phyloP scores from a whole-genome alignment of 2,329 filamentous ascomycete genomes.

The Fusarium cicatricum region DNA sequence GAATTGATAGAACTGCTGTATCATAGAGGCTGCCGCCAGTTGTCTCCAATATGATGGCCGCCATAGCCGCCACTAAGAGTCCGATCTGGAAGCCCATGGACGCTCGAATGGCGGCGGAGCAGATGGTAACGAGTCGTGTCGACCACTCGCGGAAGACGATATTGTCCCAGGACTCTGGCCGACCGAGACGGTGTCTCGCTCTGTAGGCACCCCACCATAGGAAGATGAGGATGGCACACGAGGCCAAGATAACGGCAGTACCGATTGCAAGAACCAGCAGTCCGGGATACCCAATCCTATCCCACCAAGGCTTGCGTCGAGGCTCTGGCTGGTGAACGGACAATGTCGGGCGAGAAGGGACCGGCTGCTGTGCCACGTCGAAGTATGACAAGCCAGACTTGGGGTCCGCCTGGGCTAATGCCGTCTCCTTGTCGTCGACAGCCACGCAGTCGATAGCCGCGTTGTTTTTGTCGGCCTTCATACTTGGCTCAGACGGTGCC shows the following conservation, averaged over 20 bases:
- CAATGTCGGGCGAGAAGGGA: background rate
- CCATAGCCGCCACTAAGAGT: constrained; percentile 8
- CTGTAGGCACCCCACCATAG: background rate
- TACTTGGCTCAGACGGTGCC: background rate
- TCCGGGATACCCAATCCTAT: constrained; percentile 3
- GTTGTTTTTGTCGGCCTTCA: background rate
- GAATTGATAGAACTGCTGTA: background rate
- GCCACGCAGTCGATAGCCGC: background rate
- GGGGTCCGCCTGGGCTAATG: background rate
- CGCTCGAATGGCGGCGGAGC: constrained; percentile 2
- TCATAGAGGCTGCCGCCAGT: background rate
- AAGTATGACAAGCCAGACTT: background rate
- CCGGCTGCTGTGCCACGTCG: background rate
- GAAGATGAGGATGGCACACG: constrained; percentile 13
- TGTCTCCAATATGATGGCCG: constrained; percentile 13
- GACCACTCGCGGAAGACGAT: constrained; percentile 6
- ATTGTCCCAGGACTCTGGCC: constrained; percentile 1
- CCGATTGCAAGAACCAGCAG: constrained; percentile 2
- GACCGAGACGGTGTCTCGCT: background rate
- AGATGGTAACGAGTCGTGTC: constrained; percentile 5
- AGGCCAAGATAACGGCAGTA: background rate
- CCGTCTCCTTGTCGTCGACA: background rate
- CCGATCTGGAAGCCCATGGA: constrained; percentile 7
- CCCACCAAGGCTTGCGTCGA: constrained; percentile 7
- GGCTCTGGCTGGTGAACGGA: background rate